Base-by-base conservation (phyloP, 768 basidiomycete species). In the Suillus clintonianus region DNA sequence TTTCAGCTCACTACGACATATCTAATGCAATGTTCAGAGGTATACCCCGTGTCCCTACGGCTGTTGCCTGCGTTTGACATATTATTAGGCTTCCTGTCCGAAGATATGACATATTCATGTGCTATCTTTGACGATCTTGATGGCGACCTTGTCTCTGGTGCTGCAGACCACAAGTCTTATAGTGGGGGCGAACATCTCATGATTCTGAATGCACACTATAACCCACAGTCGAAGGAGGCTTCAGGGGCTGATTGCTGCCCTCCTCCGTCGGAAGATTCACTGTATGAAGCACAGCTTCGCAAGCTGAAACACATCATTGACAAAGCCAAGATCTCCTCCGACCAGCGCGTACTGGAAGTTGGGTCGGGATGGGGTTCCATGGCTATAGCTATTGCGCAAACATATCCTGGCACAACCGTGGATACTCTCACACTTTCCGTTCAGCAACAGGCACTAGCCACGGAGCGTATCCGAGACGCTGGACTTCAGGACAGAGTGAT, bases 291-390 rank as follows among this genome's bases (percentile, higher is more conserved):
- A 1, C 88, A 89, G 68, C 72, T 88, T 9, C 81, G 86, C 34
- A 91, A 91, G 73, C 71, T 91, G 8, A 77, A 76, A 34, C 86
- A 88, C 68, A 86, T 91, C 69, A 85, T 91, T 63, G 69, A 78
- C 7, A 89, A 88, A 72, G 86, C 89, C 3, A 81, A 85, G 54
- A 87, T 92, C 59, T 77, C 76, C 19, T 78, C 83, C 2, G 84
- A 85, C 0, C 80, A 86, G 59, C 79, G 85, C 55, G 81, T 90
- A 0, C 80, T 91, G 17, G 89, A 91, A 72, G 90, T 91, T 54
- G 91, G 90, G n/a, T 87, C 86, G 6, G 90, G 90, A 5, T 93
- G 90, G 89, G 90, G 90, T 5, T 85, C 87, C 8, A 79, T 92
- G 66, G 85, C 91, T 4, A 87, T 91, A 56, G 78, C 83, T 61